phyloP scores from a whole-genome alignment of 2,329 filamentous ascomycete genomes.

The Chrysoporthe puriensis region DNA sequence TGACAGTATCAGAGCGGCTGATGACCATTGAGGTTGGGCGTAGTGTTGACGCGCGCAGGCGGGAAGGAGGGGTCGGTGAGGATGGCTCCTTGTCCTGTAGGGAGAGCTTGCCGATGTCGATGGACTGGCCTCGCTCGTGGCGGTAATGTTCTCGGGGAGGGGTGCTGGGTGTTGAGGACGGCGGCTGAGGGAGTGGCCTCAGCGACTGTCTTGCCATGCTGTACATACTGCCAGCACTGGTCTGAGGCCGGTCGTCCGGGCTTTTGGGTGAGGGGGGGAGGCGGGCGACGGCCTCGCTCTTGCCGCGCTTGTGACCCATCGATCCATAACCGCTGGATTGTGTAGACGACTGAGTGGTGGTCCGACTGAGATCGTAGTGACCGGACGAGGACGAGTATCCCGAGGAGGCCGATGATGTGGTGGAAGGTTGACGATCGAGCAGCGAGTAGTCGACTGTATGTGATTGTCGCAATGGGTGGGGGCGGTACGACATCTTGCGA shows the following conservation, averaged over 20 bases:
- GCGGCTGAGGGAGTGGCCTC: conserved; percentile 71
- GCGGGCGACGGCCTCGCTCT: conserved; percentile 67
- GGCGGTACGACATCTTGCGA: conserved; percentile 57
- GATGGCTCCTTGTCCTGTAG: conserved; percentile 49
- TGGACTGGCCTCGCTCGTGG: conserved; percentile 36
- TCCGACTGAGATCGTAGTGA: conserved; percentile 59
- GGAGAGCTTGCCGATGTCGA: conserved; percentile 60
- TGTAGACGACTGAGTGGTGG: conserved; percentile 74
- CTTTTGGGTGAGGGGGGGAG: conserved; percentile 52
- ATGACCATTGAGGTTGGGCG: conserved; percentile 67
- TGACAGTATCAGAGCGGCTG: conserved; percentile 59
- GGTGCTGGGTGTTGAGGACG: conserved; percentile 47
- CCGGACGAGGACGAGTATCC: conserved; percentile 63
- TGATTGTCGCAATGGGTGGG: conserved; percentile 62
- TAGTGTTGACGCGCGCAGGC: conserved; percentile 41
- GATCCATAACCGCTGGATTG: conserved; percentile 64
- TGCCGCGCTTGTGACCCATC: conserved; percentile 70
- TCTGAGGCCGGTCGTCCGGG: conserved; percentile 40
- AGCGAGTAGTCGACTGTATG: conserved; percentile 51
- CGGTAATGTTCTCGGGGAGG: conserved; percentile 34
- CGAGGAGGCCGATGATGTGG: conserved; percentile 71
- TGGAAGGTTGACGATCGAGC: conserved; percentile 67
- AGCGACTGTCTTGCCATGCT: conserved; percentile 76
- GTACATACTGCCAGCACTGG: conserved; percentile 65
- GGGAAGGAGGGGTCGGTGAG: conserved; percentile 48